Percentiles rank a stretch among this genome's conserved stretches.
Evolutionary conservation across 257 asterid genomes (phyloP).

Genomic region (Lycium barbarum): DNA sequence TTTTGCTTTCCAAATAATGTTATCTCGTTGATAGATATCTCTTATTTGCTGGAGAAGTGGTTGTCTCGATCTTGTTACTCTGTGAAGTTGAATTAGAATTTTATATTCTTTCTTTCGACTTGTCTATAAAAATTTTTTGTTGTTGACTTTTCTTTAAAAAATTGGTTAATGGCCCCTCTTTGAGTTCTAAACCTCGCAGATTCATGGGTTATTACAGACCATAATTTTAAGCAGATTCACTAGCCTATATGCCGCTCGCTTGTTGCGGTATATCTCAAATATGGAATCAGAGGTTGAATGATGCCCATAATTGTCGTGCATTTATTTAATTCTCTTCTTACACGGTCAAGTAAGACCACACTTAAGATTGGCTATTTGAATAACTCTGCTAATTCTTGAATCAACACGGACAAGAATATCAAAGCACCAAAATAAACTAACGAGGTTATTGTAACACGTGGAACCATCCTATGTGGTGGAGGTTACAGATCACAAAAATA

Average conservation of each 20-base stretch:
- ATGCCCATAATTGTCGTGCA: too few species aligned
- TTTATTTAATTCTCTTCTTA: too few species aligned
- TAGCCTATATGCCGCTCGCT: not conserved
- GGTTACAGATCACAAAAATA: not conserved
- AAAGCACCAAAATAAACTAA: too few species aligned
- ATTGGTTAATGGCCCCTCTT: not conserved
- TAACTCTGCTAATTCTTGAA: too few species aligned
- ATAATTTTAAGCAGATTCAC: not conserved
- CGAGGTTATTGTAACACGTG: not conserved
- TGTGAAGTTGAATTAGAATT: not conserved
- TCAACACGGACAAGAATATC: too few species aligned
- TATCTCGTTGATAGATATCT: not conserved
- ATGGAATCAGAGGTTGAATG: conserved; percentile 1
- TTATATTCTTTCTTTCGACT: not conserved
- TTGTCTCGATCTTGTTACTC: not conserved
- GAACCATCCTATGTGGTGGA: not conserved
- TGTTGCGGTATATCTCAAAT: not conserved
- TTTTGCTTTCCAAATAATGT: not conserved
- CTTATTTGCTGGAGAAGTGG: not conserved
- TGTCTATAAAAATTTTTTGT: not conserved
- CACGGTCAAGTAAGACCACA: too few species aligned
- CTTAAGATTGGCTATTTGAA: too few species aligned
- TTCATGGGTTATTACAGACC: not conserved
- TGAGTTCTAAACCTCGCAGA: not conserved
- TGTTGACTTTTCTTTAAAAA: too few species aligned